Base-by-base conservation (phyloP, 1,284 basidiomycete genomes). In the Mycena sp. region DNA sequence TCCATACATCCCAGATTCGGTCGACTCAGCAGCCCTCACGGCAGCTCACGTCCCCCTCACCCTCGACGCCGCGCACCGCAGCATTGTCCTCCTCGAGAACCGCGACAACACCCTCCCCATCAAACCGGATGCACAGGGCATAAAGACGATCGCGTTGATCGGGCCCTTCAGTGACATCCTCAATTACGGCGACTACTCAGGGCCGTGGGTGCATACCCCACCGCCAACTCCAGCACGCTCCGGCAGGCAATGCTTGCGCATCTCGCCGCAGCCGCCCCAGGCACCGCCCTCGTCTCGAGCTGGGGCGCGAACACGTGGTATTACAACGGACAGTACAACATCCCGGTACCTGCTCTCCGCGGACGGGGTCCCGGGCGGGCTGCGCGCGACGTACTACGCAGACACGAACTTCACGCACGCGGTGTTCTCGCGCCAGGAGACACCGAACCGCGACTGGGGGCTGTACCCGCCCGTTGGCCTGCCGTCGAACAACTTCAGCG, bases 181-280 rank as follows among this genome's bases (percentile, higher is more conserved):
- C 12, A 75, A 75, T 60, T 75, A 68, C 56, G 74, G 74, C 11
- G 74, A 73, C 58, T 75, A 75, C 45, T 70, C 72, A 17, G 74
- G 74, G 3, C 57, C 64, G 26, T 75, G 73, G 72, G 74, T 17
- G 61, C 59, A 40, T 67, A 62, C 26, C 74, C 74, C 26, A 69
- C 66, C 25, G 64, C 58, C 12, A 69, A 70, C 30, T 65, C 68
- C 9, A 69, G 55, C 45, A 75, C 74, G 1, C 53, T 75, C 11
- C 68, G 74, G 3, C 70, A 74, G 44, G 70, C 67, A 2, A 69
- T 73, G 40, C 16, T 63, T 19, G 58, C 58, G 10, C 64, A 74
- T 52, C 67, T 75, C 50, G 46, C 64, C 26, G 60, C 45, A 6
- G 60, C 65, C 46, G 51, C 59, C 9, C 43, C 65, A 6, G 54